Evolutionary conservation across 2,329 filamentous ascomycete genomes (phyloP), one percentile per base, ranked within the genome.

Genomic region (Trichoderma sp.): DNA sequence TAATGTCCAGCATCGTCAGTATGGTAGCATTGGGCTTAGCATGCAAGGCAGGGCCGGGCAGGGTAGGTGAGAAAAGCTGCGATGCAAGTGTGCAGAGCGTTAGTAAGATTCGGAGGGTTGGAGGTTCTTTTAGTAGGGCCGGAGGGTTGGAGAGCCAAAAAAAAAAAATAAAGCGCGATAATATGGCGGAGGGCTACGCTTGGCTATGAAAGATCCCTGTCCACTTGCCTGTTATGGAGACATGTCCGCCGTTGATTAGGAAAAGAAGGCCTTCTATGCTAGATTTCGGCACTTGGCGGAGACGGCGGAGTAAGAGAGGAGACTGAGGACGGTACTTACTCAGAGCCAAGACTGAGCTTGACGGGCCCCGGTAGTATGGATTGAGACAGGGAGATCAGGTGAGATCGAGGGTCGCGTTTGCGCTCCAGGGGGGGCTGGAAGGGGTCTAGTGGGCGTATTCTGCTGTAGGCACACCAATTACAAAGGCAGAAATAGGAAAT

Each of bases 161-260:
- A 55, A 24, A 24, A 21, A 3, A 56, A n/a, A 37, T 57, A 57
- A 65, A 53, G 37, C 43, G 35, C 43, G 11, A 47, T 40, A 13
- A 35, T 40, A 40, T 43, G 31, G 52, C 35, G 35, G 62, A 57
- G 8, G 62, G 62, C 55, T 13, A 37, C 13, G 55, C 16, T 14
- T 31, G 24, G 40, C 13, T 24, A 40, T 31, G 40, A 31, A 53
- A 24, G 10, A 43, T 13, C 24, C 33, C 21, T 37, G 55, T 24
- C 55, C 55, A 67, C 64, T 67, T 67, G n/a, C 64, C 64, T 52
- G 29, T 57, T 67, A 58, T 49, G 64, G 64, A 37, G 29, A 67
- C 53, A 59, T 35, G 55, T 67, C 64, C 64, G 64, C 64, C 40
- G 40, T 67, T 49, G 29, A 43, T 37, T 49, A 37, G 29, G 40